Conservation (phyloP, 345 rosid species). For the Mangifera indica region DNA sequence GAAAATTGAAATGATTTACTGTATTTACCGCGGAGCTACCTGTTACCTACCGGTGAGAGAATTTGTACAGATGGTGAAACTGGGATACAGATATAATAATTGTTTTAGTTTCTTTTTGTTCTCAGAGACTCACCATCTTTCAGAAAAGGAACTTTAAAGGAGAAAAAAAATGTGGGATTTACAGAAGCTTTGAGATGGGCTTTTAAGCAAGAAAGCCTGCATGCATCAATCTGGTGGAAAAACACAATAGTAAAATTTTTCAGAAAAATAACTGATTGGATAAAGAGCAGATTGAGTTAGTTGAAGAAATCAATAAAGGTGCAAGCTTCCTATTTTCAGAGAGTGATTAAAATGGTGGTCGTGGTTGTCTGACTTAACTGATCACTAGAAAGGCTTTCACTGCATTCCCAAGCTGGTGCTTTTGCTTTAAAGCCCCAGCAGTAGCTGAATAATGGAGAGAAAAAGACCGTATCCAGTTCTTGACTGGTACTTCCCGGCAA, state of each 20-base stretch:
- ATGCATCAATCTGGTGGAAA: not conserved
- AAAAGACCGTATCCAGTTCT: conserved; percentile 13
- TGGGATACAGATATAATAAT: not conserved
- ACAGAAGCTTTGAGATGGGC: conserved; percentile 16
- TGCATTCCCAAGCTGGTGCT: conserved; percentile 28
- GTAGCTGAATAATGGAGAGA: conserved; percentile 11
- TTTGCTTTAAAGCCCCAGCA: not conserved
- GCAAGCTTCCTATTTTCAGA: conserved; percentile 31
- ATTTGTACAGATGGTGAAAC: conserved; percentile 11
- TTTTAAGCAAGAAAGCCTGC: conserved; percentile 28
- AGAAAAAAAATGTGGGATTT: conserved; percentile 16
- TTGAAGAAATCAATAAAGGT: conserved; percentile 17
- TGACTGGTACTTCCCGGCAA: conserved; percentile 8
- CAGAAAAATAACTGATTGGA: conserved; percentile 12
- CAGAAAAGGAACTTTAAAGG: conserved; percentile 25
- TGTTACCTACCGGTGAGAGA: not conserved
- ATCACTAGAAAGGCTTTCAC: conserved; percentile 23
- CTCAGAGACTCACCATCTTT: conserved; percentile 27
- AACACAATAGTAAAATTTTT: not conserved
- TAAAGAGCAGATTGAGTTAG: not conserved
- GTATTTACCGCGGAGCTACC: not conserved
- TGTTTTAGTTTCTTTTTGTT: conserved; percentile 24
- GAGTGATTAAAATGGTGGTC: not conserved
- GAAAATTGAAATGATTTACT: too few species aligned
- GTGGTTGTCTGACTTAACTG: conserved; percentile 2